Base-by-base conservation (phyloP, 192 early-diverging fungal genomes). In the Dimargaris verticillata region DNA sequence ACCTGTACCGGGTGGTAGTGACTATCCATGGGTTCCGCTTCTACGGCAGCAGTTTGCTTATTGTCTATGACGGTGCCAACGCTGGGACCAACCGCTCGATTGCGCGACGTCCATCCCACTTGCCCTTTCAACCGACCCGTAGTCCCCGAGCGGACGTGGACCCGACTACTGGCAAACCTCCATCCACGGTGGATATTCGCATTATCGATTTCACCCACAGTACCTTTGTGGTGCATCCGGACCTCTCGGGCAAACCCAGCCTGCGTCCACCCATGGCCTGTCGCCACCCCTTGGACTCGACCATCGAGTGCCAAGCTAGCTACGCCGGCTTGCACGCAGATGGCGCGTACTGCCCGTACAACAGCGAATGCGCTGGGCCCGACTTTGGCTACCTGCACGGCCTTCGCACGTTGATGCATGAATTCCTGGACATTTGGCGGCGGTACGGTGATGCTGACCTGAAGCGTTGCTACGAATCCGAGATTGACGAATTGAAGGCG, bases 191-290 rank as follows among this genome's bases (percentile, higher is more conserved):
- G 10, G 84, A 93, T 62, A 68, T 99, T 33, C 83, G 85, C 49
- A 91, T 99, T 71, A 99, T 99, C 64, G 95, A 99, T 66, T 99
- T 99, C 74, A 91, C 91, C 12, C 86, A 97, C 62, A 92, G 90
- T 64, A 81, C 90, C 63, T 76, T 71, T 69, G 71, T 71, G n/a
- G 50, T 69, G 33, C 75, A 78, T 50, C 78, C 76, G 26, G 78
- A 84, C 29, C 55, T 68, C 44, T 67, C 66, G 46, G 67, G 69
- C 0, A 66, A 69, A 41, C 69, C 71, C 4, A 73, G 71, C 11
- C 63, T 76, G 25, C 58, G 52, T 43, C 71, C 68, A 44, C 70
- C 71, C 18, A 58, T 78, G 28, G 67, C 67, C 17, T 67, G 70
- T 15, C 59, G 62, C 28, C 75, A 79, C 28, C 68, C 71, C 28